Evolutionary conservation across 1,139 yeast genomes (phyloP), one percentile per base, ranked within the genome.

Genomic region (Hemisphaericaspora subhashii): DNA sequence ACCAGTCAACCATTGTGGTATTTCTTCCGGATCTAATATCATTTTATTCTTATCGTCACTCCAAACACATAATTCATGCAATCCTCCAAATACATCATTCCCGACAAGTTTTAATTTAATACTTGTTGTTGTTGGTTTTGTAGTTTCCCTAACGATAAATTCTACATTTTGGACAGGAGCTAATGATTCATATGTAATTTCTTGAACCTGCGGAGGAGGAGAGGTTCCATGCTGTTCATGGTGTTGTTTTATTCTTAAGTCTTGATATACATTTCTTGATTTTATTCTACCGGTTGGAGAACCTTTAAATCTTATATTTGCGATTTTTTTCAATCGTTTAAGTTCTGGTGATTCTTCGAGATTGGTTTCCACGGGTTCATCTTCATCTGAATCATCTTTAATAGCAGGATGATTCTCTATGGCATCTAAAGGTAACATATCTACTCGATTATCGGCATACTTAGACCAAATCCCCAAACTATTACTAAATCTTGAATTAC

Each of bases 1-100:
- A 2, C 96, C 96, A 1, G 95, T 82, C 31, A 87, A 56, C 90
- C 90, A 87, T 14, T 77, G 72, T 0, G 96, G 96, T 21, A 86
- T 60, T 1, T 54, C 65, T 12, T 66, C 62, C 0, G 86, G 77
- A 50, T 85, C 74, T 2, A 83, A 54, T 0, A 72, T 52, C 33
- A 76, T 79, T 12, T 64, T 51, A 4, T 68, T 51, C 14, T 51
- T 43, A 14, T 58, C 57, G 1, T 50, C 40, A 2, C 63, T 50
- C 12, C 33, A 30, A 1, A 60, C 79, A n/a, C 89, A 78, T 26
- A 87, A 64, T 50, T 85, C 83, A 55, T 86, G 89, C 30, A 88
- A 53, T 0, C 96, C 96, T 2, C 79, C 95, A 70, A 82, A 86
- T 1, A 88, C 77, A 55, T 88, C 95, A n/a, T 67, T 62, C 0